Percentiles rank a stretch among this genome's conserved stretches.
Conservation (phyloP, 202 grass and related monocot species). For the Hordeum pubiflorum region DNA sequence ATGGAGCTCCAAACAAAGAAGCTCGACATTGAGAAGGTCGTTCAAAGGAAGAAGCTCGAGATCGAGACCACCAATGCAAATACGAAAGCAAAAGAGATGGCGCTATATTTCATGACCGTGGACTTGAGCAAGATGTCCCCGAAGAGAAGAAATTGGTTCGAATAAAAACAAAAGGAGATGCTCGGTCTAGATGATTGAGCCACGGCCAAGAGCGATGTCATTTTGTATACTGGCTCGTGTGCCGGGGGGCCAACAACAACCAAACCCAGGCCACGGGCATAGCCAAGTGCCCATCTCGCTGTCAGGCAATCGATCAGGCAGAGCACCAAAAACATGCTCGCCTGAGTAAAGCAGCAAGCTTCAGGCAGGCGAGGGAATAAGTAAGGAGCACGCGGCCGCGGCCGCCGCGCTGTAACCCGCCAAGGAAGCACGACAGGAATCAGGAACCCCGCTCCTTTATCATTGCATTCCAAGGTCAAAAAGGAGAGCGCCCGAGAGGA, state of each 20-base stretch:
- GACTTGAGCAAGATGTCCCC: too few species aligned
- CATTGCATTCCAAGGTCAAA: neutral
- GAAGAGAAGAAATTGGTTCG: too few species aligned
- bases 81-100: too few species aligned
- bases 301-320: neutral
- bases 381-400: conserved; percentile 10
- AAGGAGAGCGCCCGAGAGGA: neutral
- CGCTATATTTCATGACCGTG: too few species aligned
- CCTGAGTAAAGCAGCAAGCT: neutral
- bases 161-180: too few species aligned
- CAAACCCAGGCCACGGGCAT: neutral
- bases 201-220: too few species aligned
- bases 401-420: conserved; percentile 3
- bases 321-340: conserved; percentile 19
- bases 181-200: too few species aligned
- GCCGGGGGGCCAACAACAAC: neutral
- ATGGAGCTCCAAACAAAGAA: too few species aligned
- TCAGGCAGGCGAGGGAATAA: neutral
- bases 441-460: neutral
- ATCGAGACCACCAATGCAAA: too few species aligned
- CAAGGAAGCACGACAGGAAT: conserved; percentile 35
- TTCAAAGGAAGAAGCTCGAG: too few species aligned
- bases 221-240: too few species aligned
- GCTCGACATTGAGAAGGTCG: too few species aligned
- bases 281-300: neutral